These are phyloP conservation scores for Diatrype stigma DNA, from an alignment of 2,329 filamentous ascomycete species.

Conservation along the genomic window DNA sequence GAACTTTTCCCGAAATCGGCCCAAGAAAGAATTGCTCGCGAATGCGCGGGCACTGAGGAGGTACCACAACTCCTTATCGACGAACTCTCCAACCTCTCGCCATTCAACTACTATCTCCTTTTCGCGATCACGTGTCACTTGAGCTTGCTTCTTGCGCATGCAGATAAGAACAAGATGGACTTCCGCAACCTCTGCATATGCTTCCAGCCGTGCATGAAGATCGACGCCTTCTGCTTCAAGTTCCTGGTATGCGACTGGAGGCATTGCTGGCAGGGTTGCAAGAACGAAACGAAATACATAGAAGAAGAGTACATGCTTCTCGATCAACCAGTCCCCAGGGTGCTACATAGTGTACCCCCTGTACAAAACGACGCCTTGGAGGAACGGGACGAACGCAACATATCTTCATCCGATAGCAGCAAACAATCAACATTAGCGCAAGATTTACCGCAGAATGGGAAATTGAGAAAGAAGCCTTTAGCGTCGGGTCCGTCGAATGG, in stretches of 20 bases:
- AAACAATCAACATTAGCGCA: slow-evolving; percentile 38
- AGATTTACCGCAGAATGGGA: slow-evolving; percentile 28
- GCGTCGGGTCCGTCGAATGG: slow-evolving; percentile 38
- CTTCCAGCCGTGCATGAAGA: slow-evolving; percentile 95
- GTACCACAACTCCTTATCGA: slow-evolving; percentile 85
- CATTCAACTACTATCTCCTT: slow-evolving; percentile 95
- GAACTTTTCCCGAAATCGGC: slow-evolving; percentile 84
- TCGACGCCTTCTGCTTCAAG: slow-evolving; percentile 91
- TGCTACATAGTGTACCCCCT: slow-evolving; percentile 31
- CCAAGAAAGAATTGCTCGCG: slow-evolving; percentile 74
- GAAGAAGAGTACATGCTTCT: slow-evolving; percentile 63
- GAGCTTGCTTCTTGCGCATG: slow-evolving; percentile 83
- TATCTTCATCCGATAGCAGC: slow-evolving; percentile 65
- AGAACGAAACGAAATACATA: slow-evolving; percentile 77
- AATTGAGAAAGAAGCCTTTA: slow-evolving; percentile 41
- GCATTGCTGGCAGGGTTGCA: slow-evolving; percentile 95
- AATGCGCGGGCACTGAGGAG: slow-evolving; percentile 73
- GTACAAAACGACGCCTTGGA: slow-evolving; percentile 16
- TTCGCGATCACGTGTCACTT: slow-evolving; percentile 97
- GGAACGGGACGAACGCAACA: slow-evolving; percentile 49
- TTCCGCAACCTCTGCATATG: slow-evolving; percentile 94
- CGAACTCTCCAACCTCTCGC: slow-evolving; percentile 87
- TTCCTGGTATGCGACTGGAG: slow-evolving; percentile 95
- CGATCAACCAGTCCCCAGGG: slow-evolving; percentile 51
- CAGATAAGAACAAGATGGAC: slow-evolving; percentile 97